A percentile compares a stretch with the other conserved stretches of the same genome.
phyloP scores from a whole-genome alignment of 768 basidiomycete genomes.

The Naganishia onofrii region DNA sequence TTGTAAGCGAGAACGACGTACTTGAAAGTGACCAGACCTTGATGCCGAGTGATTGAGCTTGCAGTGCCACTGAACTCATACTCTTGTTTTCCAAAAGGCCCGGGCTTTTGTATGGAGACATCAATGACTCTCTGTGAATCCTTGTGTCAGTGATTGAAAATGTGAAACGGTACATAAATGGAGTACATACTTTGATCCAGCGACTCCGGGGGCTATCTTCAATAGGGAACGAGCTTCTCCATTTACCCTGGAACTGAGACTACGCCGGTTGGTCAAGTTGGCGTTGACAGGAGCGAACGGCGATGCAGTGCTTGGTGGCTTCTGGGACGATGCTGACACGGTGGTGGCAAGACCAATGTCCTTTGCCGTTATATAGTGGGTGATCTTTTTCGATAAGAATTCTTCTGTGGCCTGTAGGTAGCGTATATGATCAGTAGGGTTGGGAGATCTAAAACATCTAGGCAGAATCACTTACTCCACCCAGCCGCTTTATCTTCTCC shows the following conservation, averaged over 20 bases:
- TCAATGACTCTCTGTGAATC: background rate
- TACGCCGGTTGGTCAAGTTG: conserved; percentile 11
- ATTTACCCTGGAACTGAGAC: conserved; percentile 8
- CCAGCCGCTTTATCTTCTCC: conserved; percentile 64
- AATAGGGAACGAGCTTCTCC: conserved; percentile 3
- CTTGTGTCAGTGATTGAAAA: background rate
- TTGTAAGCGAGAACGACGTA: conserved; percentile 34
- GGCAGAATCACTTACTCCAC: conserved; percentile 68
- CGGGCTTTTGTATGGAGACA: conserved; percentile 15
- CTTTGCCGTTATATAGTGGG: conserved; percentile 72
- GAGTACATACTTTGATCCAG: background rate
- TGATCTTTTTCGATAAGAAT: conserved; percentile 82
- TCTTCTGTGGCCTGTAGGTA: conserved; percentile 68
- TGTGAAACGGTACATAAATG: background rate
- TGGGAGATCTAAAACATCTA: background rate
- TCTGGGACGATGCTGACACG: background rate
- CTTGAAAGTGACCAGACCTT: conserved; percentile 78
- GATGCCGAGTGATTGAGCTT: conserved; percentile 68
- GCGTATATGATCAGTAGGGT: background rate
- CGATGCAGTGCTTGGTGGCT: background rate
- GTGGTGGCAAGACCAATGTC: conserved; percentile 35
- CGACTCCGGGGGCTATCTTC: conserved; percentile 2
- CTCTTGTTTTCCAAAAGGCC: background rate
- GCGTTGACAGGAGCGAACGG: background rate
- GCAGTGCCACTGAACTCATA: conserved; percentile 56